Base-by-base conservation (phyloP, 305 asterid species). In the Nicotiana rustica region DNA sequence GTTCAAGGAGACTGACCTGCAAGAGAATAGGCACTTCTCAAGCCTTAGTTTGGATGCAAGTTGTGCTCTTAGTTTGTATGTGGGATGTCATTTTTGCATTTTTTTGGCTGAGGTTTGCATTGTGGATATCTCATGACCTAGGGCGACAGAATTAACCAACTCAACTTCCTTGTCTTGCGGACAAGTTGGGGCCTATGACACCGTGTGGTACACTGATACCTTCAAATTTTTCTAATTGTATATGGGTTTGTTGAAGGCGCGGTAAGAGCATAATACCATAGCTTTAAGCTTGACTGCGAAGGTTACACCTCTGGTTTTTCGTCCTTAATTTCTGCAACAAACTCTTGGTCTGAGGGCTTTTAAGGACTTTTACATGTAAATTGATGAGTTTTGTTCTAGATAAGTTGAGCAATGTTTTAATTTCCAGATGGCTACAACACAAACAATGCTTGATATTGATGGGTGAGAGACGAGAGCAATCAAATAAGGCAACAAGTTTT, bases 261-360 rank as follows among this genome's bases (percentile, higher is more conserved):
- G 60, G 17, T 55, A 55, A 14, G 18, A 55, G n/a, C 60, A 31
- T 25, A 21, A 17, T 90, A 93, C 93, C 96, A 91, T 90, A 71
- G 93, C 79, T 85, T 87, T 92, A 85, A 93, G 95, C 84, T 91
- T 91, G 90, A 87, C 14, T 31, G 96, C 96, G 70, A 92, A 92
- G 25, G 93, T 86, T 86, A 87, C 31, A 93, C 96, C 85, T 93
- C 96, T 5, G 91, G 88, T 33, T 49, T 66, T 81, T 36, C 44
- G 6, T 36, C 1, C 44, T 36, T 36, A 36, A 6, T 36, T 36
- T 36, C 8, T 36, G 44, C 44, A 36, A 36, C 5, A 36, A 36
- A 5, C 44, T 36, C 44, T 36, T 36, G 8, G 6, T 36, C 44
- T 36, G 44, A 36, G 44, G 1, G 44, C 1, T 36, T 7, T 36